Conservation (phyloP, 2,329 filamentous ascomycete genomes). For the Diaporthe nobilis region DNA sequence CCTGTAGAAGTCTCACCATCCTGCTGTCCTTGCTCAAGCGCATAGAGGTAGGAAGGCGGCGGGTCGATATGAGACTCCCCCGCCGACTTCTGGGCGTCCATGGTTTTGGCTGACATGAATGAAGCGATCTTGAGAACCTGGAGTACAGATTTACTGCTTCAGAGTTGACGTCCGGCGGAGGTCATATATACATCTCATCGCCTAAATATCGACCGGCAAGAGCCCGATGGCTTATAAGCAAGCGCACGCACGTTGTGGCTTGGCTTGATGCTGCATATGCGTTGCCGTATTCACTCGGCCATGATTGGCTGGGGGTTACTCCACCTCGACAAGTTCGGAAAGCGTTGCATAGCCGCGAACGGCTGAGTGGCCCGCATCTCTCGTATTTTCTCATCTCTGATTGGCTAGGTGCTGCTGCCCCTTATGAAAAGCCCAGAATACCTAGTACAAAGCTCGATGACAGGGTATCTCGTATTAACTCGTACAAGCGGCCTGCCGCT, state of each 20-base stretch:
- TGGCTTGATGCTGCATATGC: background rate
- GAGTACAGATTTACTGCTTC: background rate
- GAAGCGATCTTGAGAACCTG: no score
- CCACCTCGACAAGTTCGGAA: background rate
- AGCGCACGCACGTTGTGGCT: background rate
- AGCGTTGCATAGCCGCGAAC: background rate
- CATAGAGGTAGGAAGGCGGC: slow-evolving; percentile 4
- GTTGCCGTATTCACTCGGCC: background rate
- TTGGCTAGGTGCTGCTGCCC: background rate
- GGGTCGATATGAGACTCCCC: background rate
- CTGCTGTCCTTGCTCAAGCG: background rate
- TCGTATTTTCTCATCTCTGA: background rate
- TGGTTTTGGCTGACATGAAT: background rate
- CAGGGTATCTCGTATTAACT: slow-evolving; percentile 6
- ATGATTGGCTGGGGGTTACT: background rate
- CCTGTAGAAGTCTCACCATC: background rate
- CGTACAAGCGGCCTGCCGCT: background rate
- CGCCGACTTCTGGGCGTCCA: background rate
- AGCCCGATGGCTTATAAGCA: background rate
- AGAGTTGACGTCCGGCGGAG: background rate
- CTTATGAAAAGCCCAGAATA: background rate
- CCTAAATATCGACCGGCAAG: background rate
- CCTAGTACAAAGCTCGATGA: background rate
- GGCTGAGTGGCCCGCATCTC: background rate
- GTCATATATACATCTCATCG: background rate